A percentile compares a stretch with the other conserved stretches of the same genome.
Conservation (phyloP, 352 stramenopile species). For the Poterioochromonas sp. region DNA sequence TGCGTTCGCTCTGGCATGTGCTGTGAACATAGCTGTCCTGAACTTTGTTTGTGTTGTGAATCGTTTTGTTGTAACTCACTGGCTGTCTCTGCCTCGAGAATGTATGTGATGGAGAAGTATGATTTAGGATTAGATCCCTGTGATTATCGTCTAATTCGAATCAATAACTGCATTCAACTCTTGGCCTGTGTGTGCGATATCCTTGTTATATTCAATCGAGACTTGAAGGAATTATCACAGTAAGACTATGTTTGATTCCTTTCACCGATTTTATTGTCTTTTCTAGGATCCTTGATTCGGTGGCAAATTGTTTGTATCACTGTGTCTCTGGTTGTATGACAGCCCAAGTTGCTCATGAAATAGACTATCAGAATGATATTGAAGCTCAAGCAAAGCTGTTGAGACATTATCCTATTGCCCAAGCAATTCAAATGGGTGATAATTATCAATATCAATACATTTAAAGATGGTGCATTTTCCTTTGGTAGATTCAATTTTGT, state of each 20-base stretch:
- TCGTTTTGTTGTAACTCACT: slow-evolving; percentile 64
- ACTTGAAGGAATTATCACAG: slow-evolving; percentile 41
- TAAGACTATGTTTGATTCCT: background rate
- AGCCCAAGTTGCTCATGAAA: slow-evolving; percentile 53
- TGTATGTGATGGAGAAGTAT: slow-evolving; percentile 73
- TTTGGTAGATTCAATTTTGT: too few relatives aligned
- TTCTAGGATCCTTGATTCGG: slow-evolving; percentile 55
- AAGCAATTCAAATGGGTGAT: too few relatives aligned
- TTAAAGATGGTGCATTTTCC: too few relatives aligned
- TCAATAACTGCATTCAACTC: slow-evolving; percentile 70
- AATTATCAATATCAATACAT: too few relatives aligned
- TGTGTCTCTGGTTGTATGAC: slow-evolving; percentile 70
- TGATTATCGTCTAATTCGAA: slow-evolving; percentile 73
- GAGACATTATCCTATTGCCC: too few relatives aligned
- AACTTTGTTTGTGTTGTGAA: slow-evolving; percentile 65
- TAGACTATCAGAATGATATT: slow-evolving; percentile 26
- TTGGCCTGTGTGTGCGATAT: slow-evolving; percentile 55
- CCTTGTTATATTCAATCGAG: slow-evolving; percentile 60
- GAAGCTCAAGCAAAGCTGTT: too few relatives aligned
- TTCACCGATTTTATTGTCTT: background rate
- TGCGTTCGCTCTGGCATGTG: slow-evolving; percentile 49
- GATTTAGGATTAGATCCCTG: slow-evolving; percentile 62
- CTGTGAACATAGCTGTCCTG: slow-evolving; percentile 62
- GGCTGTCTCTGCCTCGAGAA: slow-evolving; percentile 63
- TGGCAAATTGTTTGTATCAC: slow-evolving; percentile 67